phyloP scores from a whole-genome alignment of 2,329 filamentous ascomycete genomes.

The Chaetomium olivaceum region DNA sequence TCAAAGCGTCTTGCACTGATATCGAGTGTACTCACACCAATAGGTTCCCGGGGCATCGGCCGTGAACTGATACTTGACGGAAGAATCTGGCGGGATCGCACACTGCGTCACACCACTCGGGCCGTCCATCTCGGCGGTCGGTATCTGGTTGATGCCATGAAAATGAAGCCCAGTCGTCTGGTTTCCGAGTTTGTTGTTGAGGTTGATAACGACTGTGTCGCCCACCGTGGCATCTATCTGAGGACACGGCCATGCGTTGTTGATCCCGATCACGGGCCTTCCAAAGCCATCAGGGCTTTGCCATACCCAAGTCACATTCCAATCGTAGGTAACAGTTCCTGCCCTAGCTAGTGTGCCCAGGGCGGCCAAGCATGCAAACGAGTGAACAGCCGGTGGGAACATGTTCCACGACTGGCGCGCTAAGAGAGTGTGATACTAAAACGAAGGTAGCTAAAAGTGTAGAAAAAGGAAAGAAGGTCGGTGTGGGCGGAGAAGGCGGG shows the following conservation, averaged over 20 bases:
- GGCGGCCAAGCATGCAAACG: slow-evolving; percentile 24
- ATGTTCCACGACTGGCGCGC: slow-evolving; percentile 10
- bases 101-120: slow-evolving; percentile 57
- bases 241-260: slow-evolving; percentile 63
- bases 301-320: slow-evolving; percentile 45
- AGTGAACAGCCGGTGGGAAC: slow-evolving; percentile 20
- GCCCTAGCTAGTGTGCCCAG: slow-evolving; percentile 33
- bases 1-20: neutral
- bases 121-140: slow-evolving; percentile 60
- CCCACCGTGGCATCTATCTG: slow-evolving; percentile 52
- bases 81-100: slow-evolving; percentile 52
- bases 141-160: slow-evolving; percentile 59
- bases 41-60: slow-evolving; percentile 49
- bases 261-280: slow-evolving; percentile 53
- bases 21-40: slow-evolving; percentile 43
- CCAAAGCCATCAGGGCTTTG: slow-evolving; percentile 42
- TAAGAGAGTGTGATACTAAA: neutral
- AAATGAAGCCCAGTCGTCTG: slow-evolving; percentile 56
- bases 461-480: neutral
- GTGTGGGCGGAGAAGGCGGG: neutral
- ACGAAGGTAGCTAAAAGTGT: neutral
- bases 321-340: slow-evolving; percentile 41
- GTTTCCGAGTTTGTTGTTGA: slow-evolving; percentile 54
- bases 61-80: slow-evolving; percentile 54
- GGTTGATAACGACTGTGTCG: slow-evolving; percentile 51